Conservation (phyloP, 805 yeast genomes). For the Metschnikowia lunata region DNA sequence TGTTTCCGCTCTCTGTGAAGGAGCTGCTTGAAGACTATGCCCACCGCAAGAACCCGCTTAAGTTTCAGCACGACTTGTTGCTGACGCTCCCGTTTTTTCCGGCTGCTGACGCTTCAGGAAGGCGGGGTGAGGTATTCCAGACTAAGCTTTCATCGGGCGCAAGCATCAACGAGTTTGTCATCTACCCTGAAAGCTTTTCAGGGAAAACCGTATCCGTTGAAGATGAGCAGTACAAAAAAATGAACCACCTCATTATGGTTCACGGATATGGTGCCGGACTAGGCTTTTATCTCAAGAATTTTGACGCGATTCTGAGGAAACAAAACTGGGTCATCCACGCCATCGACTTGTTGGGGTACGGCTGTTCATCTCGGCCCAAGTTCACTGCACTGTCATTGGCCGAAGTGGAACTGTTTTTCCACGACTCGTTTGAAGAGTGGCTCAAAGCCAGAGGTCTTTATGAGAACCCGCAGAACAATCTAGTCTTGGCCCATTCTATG, state of each 20-base stretch:
- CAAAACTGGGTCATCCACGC: slow-evolving; percentile 75
- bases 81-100: slow-evolving; percentile 46
- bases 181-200: slow-evolving; percentile 19
- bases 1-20: slow-evolving; percentile 53
- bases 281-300: slow-evolving; percentile 41
- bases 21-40: slow-evolving; percentile 54
- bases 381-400: slow-evolving; percentile 42
- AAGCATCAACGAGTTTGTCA: slow-evolving; percentile 39
- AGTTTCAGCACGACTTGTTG: slow-evolving; percentile 45
- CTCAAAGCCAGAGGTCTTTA: slow-evolving; percentile 42
- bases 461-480: slow-evolving; percentile 35
- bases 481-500: slow-evolving; percentile 81
- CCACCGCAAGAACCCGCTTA: slow-evolving; percentile 32
- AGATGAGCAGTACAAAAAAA: slow-evolving; percentile 1
- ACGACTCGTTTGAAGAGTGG: slow-evolving; percentile 65
- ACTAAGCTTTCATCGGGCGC: slow-evolving; percentile 28
- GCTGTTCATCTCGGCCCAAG: slow-evolving; percentile 77
- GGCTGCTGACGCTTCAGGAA: slow-evolving; percentile 24
- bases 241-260: slow-evolving; percentile 36
- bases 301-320: slow-evolving; percentile 21
- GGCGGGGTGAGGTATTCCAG: slow-evolving; percentile 29
- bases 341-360: slow-evolving; percentile 85
- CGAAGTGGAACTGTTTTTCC: slow-evolving; percentile 59
- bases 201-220: background rate
- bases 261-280: slow-evolving; percentile 46